phyloP scores from a whole-genome alignment of 768 basidiomycete genomes.

The Suillus discolor region DNA sequence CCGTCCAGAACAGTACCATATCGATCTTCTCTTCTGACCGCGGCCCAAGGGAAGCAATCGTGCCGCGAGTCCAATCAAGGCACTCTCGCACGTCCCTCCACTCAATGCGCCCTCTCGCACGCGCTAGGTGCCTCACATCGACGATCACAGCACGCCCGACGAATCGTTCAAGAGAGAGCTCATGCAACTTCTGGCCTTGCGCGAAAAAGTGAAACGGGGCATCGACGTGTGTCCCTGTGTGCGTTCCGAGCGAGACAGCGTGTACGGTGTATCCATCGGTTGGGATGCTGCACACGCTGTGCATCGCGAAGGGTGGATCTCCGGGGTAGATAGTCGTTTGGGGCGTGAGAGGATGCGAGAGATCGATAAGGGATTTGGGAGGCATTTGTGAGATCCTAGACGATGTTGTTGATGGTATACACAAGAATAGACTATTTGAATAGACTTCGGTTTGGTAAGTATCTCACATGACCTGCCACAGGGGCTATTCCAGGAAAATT shows the following conservation, averaged over 20 bases:
- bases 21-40: constrained; percentile 30
- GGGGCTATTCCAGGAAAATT: background rate
- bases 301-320: constrained; percentile 27
- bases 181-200: constrained; percentile 57
- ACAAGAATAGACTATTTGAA: background rate
- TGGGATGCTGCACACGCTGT: constrained; percentile 18
- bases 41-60: constrained; percentile 22
- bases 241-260: constrained; percentile 59
- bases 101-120: constrained; percentile 47
- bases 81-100: constrained; percentile 43
- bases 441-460: background rate
- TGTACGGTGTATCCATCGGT: constrained; percentile 27
- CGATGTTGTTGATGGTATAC: background rate
- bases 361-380: constrained; percentile 23
- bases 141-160: constrained; percentile 58
- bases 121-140: constrained; percentile 49
- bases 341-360: constrained; percentile 27
- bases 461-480: constrained; percentile 2
- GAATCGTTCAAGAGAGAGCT: constrained; percentile 55
- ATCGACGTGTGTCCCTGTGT: constrained; percentile 81
- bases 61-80: background rate
- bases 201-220: constrained; percentile 74
- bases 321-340: constrained; percentile 31
- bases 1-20: constrained; percentile 63
- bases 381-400: constrained; percentile 18